Conservation (phyloP, 371 early-diverging fungal species). For the Smittium mucronatum region DNA sequence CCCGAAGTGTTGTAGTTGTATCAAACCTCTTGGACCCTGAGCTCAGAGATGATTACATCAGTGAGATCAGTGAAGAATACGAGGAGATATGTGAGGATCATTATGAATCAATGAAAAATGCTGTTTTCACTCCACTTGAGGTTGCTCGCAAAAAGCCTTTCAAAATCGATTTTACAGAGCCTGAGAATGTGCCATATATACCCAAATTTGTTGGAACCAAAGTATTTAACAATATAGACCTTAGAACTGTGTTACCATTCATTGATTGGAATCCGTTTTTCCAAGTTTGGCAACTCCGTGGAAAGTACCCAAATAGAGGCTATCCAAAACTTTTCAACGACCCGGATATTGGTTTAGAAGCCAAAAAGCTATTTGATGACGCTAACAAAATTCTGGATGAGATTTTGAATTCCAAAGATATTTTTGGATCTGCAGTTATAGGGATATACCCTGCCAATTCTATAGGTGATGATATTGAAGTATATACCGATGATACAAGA, state of each 20-base stretch:
- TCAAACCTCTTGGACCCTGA: conserved; percentile 66
- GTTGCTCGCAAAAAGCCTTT: conserved; percentile 46
- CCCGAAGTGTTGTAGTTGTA: conserved; percentile 65
- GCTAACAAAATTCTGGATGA: conserved; percentile 64
- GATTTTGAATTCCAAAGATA: conserved; percentile 51
- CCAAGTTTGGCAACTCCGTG: conserved; percentile 89
- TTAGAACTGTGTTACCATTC: conserved; percentile 50
- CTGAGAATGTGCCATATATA: conserved; percentile 41
- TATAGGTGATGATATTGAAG: conserved; percentile 62
- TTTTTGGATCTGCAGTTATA: conserved; percentile 60
- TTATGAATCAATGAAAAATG: conserved; percentile 76
- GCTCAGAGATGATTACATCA: conserved; percentile 61
- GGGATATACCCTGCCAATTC: conserved; percentile 81
- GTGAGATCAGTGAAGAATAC: conserved; percentile 81
- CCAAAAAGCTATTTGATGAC: conserved; percentile 76
- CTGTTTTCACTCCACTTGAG: conserved; percentile 49
- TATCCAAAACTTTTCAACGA: conserved; percentile 92
- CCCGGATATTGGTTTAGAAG: conserved; percentile 76
- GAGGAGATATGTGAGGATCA: conserved; percentile 85
- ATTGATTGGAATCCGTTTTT: conserved; percentile 96
- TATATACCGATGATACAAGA: conserved; percentile 52
- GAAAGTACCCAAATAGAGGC: conserved; percentile 88
- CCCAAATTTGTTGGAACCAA: conserved; percentile 69
- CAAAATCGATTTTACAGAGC: conserved; percentile 51
- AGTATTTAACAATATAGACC: conserved; percentile 57